A percentile compares a stretch with the other conserved stretches of the same genome.
These are phyloP conservation scores for Alternaria brassicae DNA, from an alignment of 2,329 filamentous ascomycete genomes.

Conservation along the genomic window DNA sequence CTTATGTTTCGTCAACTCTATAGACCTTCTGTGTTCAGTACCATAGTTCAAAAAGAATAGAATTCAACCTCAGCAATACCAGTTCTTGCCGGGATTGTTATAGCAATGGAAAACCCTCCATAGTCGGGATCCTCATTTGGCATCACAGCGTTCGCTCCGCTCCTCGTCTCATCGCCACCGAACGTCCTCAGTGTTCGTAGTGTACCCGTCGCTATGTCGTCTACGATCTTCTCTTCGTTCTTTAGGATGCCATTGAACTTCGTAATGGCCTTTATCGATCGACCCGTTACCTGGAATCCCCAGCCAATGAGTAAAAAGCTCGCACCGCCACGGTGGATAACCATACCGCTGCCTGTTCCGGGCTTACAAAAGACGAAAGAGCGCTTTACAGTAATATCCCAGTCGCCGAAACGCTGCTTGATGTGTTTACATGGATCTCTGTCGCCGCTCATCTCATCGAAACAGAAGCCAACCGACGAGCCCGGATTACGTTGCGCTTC, in stretches of 20 bases:
- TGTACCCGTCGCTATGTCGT: conserved; percentile 45
- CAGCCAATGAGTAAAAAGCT: conserved; percentile 56
- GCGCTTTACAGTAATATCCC: conserved; percentile 51
- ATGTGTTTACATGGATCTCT: conserved; percentile 37
- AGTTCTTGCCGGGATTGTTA: conserved; percentile 62
- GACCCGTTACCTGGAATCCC: conserved; percentile 54
- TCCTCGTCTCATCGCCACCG: conserved; percentile 57
- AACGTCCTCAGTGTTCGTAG: conserved; percentile 49
- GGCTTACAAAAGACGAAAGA: conserved; percentile 57
- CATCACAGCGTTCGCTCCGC: conserved; percentile 61
- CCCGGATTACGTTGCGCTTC: conserved; percentile 45
- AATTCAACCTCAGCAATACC: conserved; percentile 29
- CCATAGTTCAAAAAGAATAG: conserved; percentile 7
- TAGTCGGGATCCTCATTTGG: conserved; percentile 64
- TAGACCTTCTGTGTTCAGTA: neutral
- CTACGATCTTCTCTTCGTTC: conserved; percentile 53
- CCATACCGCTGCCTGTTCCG: conserved; percentile 52
- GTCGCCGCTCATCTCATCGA: conserved; percentile 47
- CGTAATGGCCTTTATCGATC: conserved; percentile 34
- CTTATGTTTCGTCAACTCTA: neutral
- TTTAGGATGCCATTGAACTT: conserved; percentile 55
- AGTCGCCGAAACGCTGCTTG: conserved; percentile 47
- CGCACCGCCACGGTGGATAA: conserved; percentile 50
- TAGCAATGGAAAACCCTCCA: conserved; percentile 62
- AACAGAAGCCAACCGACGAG: conserved; percentile 53